phyloP scores from a whole-genome alignment of 345 rosid genomes.

The Raphanus sativus region DNA sequence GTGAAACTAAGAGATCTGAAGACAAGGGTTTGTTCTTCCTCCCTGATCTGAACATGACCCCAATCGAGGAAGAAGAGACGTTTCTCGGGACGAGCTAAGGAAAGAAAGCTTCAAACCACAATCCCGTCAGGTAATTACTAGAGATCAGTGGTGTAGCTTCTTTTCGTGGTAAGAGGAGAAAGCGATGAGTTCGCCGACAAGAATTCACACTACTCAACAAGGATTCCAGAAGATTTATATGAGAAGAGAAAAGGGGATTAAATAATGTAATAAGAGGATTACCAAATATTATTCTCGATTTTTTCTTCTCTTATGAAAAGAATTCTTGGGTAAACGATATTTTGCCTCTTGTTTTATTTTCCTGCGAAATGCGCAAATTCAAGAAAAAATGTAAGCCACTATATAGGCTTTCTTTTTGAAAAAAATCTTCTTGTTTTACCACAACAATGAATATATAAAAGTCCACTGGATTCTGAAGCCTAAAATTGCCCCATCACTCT shows the following conservation, averaged over 20 bases:
- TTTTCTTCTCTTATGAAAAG: background rate
- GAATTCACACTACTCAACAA: background rate
- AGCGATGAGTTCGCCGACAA: background rate
- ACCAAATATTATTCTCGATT: background rate
- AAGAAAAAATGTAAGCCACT: background rate
- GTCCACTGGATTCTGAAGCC: background rate
- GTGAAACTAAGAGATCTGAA: slow-evolving; percentile 7
- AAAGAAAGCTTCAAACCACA: slow-evolving; percentile 9
- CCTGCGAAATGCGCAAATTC: background rate
- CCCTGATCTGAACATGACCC: slow-evolving; percentile 80
- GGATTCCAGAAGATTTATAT: background rate
- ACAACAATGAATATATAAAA: background rate
- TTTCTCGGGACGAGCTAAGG: slow-evolving; percentile 43
- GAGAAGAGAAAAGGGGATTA: background rate
- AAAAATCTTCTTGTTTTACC: background rate
- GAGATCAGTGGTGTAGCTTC: slow-evolving; percentile 7
- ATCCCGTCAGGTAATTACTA: slow-evolving; percentile 4
- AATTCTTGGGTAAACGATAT: background rate
- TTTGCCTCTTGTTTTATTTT: background rate
- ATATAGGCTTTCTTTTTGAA: background rate
- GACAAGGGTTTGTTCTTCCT: slow-evolving; percentile 42
- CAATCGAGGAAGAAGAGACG: slow-evolving; percentile 51
- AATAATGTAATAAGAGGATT: slow-evolving; percentile 17
- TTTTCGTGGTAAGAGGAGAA: slow-evolving; percentile 3
- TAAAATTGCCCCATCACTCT: too few species aligned